Percentiles rank a stretch among this genome's conserved stretches.
Conservation (phyloP, 441 rosid genomes). For the Metrosideros polymorpha region DNA sequence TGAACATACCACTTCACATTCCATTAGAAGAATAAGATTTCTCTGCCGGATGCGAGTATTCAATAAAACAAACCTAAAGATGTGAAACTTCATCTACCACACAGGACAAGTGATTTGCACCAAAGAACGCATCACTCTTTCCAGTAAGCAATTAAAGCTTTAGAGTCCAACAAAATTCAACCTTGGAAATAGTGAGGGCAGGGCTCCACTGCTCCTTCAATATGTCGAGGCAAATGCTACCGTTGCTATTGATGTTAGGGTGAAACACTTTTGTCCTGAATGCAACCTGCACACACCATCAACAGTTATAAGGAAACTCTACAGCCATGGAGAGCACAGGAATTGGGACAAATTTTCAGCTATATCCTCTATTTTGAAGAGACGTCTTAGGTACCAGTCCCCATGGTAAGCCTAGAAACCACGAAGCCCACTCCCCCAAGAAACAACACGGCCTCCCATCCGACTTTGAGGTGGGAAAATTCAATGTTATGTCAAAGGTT, state of each 20-base stretch:
- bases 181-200: slow-evolving; percentile 57
- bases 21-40: not conserved
- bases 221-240: slow-evolving; percentile 56
- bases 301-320: not conserved
- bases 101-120: not conserved
- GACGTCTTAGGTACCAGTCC: not conserved
- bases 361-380: not conserved
- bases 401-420: not conserved
- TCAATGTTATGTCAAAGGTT: not conserved
- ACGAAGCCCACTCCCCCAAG: not conserved
- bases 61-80: not conserved
- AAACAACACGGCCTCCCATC: not conserved
- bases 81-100: not conserved
- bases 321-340: not conserved
- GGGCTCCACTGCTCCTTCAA: slow-evolving; percentile 63
- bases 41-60: not conserved
- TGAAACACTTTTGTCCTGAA: slow-evolving; percentile 57
- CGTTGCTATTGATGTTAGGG: slow-evolving; percentile 58
- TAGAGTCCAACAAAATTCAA: not conserved
- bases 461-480: not conserved
- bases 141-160: not conserved
- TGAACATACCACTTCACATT: not conserved
- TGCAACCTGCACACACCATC: slow-evolving; percentile 28
- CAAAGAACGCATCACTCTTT: not conserved
- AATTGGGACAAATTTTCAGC: not conserved